Base-by-base conservation (phyloP, 2,329 filamentous ascomycete species). In the Cadophora sp. region DNA sequence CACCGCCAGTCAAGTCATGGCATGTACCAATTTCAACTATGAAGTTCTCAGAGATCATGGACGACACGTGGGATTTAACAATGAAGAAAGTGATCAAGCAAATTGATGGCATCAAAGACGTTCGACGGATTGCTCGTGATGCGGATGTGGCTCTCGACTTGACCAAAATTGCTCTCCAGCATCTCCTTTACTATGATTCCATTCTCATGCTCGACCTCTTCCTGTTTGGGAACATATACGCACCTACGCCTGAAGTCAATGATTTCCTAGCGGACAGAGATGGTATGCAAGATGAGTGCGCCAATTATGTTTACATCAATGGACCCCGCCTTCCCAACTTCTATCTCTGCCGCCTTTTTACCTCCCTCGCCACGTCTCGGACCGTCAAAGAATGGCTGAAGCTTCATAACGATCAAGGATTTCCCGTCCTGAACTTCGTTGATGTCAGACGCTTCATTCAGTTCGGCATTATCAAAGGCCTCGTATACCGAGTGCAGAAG, bases 391-490 rank as follows among this genome's bases (percentile, higher is more conserved):
- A 95, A 77, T 98, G 94, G 93, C 89, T 96, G 72, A 85, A 91
- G 66, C 83, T 89, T 39, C 91, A 97, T 78, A 85, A 89, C 71
- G 87, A 90, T 48, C 81, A 83, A 55, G 87, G 87, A 0, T 83
- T 89, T 68, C 84, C 88, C 66, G 84, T 91, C 47, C 84, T 97
- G 9, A 83, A 85, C 14, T 90, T 90, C 75, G 89, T 99, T 66
- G 96, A 99, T 78, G 88, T 97, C 64, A 88, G 96, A 14, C 90
- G 96, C 33, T 90, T 99, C 70, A 93, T 98, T 70, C 96, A 97
- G 67, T 99, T 98, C 75, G 96, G 95, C 66, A 87, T 97, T 67
- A 97, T 98, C 78, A 98, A 98, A 80, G 94, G 95, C 18, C 92
- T 96, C 72, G 81, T 99, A 27, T 97, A 97, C 79, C 88, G 96